These are phyloP conservation scores for Thielaviopsis populi DNA, from an alignment of 2,329 filamentous ascomycete genomes.

Conservation along the genomic window DNA sequence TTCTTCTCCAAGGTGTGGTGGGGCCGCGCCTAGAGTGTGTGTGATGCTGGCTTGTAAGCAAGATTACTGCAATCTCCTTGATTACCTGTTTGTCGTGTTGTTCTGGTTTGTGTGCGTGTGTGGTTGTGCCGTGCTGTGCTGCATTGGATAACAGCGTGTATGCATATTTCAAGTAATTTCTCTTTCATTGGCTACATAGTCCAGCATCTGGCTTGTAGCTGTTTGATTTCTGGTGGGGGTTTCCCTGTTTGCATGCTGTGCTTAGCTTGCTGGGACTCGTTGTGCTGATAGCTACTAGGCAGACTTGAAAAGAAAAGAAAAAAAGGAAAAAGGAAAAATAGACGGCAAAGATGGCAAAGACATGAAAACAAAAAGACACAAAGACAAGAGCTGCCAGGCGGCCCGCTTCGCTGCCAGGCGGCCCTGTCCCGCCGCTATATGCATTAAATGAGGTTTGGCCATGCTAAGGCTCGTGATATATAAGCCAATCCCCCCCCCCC, in stretches of 20 bases:
- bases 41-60: not conserved
- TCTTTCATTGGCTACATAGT: not conserved
- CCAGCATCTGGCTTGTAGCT: not conserved
- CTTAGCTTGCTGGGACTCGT: not conserved
- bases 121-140: not conserved
- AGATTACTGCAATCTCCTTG: not conserved
- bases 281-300: not conserved
- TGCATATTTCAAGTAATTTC: not conserved
- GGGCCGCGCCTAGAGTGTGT: not conserved
- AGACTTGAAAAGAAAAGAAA: not conserved
- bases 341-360: too few relatives aligned
- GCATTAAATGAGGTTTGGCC: not conserved
- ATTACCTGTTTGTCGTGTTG: not conserved
- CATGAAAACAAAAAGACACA: not conserved
- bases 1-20: not conserved
- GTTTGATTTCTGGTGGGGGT: not conserved
- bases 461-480: conserved; percentile 5
- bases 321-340: not conserved
- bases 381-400: not conserved
- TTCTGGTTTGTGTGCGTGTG: not conserved
- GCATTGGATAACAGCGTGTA: not conserved
- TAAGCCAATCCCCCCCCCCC: not conserved
- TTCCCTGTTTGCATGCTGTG: not conserved
- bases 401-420: not conserved
- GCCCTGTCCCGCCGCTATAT: not conserved